A percentile compares a stretch with the other conserved stretches of the same genome.
Evolutionary conservation across 2,329 filamentous ascomycete species (phyloP).

Genomic region (Alternaria brassicicola): DNA sequence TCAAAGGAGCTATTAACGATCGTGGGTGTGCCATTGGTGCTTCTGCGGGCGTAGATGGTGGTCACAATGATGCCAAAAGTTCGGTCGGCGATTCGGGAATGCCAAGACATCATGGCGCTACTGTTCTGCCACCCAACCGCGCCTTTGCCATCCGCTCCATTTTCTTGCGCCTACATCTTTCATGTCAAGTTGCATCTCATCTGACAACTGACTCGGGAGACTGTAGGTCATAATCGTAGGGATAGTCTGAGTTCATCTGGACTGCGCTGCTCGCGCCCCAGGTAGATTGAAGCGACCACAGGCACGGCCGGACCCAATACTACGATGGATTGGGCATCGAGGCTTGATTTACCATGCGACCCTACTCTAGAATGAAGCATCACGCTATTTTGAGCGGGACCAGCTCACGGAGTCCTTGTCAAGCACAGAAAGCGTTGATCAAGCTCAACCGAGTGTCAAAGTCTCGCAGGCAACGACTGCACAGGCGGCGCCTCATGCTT

Average conservation of each 20-base stretch:
- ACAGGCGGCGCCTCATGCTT: not conserved
- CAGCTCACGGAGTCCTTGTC: not conserved
- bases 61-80: slow-evolving; percentile 29
- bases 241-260: not conserved
- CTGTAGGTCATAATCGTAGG: not conserved
- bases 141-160: not conserved
- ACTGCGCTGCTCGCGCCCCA: not conserved
- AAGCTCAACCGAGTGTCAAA: not conserved
- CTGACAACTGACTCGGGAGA: not conserved
- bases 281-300: not conserved
- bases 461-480: not conserved
- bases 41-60: slow-evolving; percentile 9
- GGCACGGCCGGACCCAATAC: not conserved
- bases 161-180: not conserved
- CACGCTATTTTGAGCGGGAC: not conserved
- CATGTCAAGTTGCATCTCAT: not conserved
- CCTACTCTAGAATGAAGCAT: not conserved
- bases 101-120: slow-evolving; percentile 25
- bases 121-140: not conserved
- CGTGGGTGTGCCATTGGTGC: slow-evolving; percentile 45
- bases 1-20: slow-evolving; percentile 42
- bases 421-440: not conserved
- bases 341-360: not conserved
- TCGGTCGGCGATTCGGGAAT: slow-evolving; percentile 31
- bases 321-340: not conserved